phyloP scores from a whole-genome alignment of 345 rosid species.

The Bruguiera gymnorhiza region DNA sequence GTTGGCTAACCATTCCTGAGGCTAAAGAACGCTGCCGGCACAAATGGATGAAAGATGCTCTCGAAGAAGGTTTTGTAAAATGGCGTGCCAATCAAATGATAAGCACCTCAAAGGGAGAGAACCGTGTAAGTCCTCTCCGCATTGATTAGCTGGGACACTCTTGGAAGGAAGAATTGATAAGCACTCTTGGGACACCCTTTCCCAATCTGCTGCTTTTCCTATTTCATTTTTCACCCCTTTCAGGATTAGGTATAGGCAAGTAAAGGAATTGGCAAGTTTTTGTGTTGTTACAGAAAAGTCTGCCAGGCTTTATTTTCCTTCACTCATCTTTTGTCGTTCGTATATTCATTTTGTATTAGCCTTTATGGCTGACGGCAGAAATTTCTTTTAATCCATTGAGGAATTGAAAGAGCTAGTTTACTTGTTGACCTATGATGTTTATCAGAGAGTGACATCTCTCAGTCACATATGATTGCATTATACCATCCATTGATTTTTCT shows the following conservation, averaged over 20 bases:
- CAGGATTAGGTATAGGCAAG: neutral
- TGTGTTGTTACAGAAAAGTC: no score
- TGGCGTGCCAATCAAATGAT: constrained; percentile 28
- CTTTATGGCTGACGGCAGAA: no score
- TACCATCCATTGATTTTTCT: no score
- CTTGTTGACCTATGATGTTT: no score
- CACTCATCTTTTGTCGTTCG: neutral
- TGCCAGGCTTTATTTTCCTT: no score
- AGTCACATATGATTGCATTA: no score
- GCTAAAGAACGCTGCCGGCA: constrained; percentile 40
- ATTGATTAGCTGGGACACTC: neutral
- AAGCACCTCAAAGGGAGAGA: constrained; percentile 8
- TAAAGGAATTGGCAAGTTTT: neutral
- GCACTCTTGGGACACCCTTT: neutral
- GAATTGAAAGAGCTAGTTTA: no score
- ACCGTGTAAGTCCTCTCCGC: neutral
- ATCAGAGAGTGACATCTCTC: no score
- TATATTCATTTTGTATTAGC: no score
- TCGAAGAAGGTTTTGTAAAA: constrained; percentile 29
- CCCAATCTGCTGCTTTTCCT: neutral
- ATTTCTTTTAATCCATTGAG: no score
- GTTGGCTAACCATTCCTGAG: constrained; percentile 41
- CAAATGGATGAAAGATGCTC: constrained; percentile 49
- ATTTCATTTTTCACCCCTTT: neutral
- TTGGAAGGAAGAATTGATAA: neutral